A percentile compares a stretch with the other conserved stretches of the same genome.
Conservation (phyloP, 2,329 filamentous ascomycete species). For the Paecilomyces sp. region DNA sequence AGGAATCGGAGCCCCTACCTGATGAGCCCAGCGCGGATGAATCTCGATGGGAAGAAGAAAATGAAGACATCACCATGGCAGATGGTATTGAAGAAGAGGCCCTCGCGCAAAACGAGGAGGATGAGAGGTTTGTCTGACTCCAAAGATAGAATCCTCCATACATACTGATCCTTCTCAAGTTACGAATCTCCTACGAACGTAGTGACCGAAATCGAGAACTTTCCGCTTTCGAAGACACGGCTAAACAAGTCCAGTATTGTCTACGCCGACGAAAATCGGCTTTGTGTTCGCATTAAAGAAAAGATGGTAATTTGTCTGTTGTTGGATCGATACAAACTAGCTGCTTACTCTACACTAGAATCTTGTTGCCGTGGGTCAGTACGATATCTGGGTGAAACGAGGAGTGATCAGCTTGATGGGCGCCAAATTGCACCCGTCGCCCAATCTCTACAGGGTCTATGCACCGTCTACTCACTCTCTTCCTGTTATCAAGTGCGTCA, state of each 20-base stretch:
- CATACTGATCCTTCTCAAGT: slow-evolving; percentile 13
- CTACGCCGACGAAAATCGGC: slow-evolving; percentile 27
- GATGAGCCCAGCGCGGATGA: slow-evolving; percentile 12
- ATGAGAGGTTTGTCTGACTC: slow-evolving; percentile 16
- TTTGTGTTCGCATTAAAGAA: slow-evolving; percentile 34
- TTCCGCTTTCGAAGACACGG: slow-evolving; percentile 31
- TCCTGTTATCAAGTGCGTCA: slow-evolving; percentile 43
- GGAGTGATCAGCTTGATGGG: slow-evolving; percentile 53
- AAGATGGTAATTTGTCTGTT: slow-evolving; percentile 23
- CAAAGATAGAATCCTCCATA: not conserved
- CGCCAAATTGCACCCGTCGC: slow-evolving; percentile 46
- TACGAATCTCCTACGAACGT: slow-evolving; percentile 25
- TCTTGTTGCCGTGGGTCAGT: slow-evolving; percentile 44
- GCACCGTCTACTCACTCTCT: slow-evolving; percentile 52
- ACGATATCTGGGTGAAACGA: slow-evolving; percentile 49
- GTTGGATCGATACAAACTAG: not conserved
- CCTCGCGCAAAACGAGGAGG: slow-evolving; percentile 15
- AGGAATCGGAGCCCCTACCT: not conserved
- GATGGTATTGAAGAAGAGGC: slow-evolving; percentile 12
- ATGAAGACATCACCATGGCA: slow-evolving; percentile 1
- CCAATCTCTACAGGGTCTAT: slow-evolving; percentile 41
- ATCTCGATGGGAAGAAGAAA: slow-evolving; percentile 1
- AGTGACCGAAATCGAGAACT: slow-evolving; percentile 26
- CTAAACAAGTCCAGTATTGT: slow-evolving; percentile 30
- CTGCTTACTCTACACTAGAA: slow-evolving; percentile 25